Conservation (phyloP, 2,329 filamentous ascomycete species). For the Coniochaeta sp. region DNA sequence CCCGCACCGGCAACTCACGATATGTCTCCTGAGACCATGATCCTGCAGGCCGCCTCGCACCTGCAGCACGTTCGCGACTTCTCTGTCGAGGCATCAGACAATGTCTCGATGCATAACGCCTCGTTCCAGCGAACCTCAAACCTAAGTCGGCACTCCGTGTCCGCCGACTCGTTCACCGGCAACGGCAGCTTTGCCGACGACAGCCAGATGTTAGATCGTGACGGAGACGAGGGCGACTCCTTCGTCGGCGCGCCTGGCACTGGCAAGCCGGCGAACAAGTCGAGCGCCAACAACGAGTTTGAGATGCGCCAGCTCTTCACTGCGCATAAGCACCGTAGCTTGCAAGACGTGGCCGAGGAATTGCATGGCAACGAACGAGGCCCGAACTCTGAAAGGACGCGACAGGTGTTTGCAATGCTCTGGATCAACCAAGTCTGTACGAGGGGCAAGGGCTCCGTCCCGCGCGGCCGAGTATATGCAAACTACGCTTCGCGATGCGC, state of each 20-base stretch:
- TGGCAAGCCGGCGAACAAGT: constrained; percentile 51
- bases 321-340: constrained; percentile 57
- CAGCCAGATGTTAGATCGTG: constrained; percentile 52
- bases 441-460: constrained; percentile 76
- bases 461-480: constrained; percentile 86
- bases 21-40: constrained; percentile 51
- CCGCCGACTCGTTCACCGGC: constrained; percentile 42
- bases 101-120: constrained; percentile 34
- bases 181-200: constrained; percentile 52
- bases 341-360: constrained; percentile 68
- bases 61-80: constrained; percentile 43
- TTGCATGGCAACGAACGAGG: constrained; percentile 73
- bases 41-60: constrained; percentile 49
- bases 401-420: constrained; percentile 82
- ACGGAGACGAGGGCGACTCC: constrained; percentile 51
- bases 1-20: constrained; percentile 25
- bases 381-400: constrained; percentile 73
- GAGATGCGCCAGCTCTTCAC: constrained; percentile 70
- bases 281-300: constrained; percentile 72
- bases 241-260: constrained; percentile 29
- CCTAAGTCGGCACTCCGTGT: constrained; percentile 36
- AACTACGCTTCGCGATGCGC: constrained; percentile 92
- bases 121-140: constrained; percentile 33
- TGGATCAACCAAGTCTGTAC: constrained; percentile 72
- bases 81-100: constrained; percentile 41